Evolutionary conservation across 140 eudicot species (phyloP).

Genomic region (Bidens hawaiensis): DNA sequence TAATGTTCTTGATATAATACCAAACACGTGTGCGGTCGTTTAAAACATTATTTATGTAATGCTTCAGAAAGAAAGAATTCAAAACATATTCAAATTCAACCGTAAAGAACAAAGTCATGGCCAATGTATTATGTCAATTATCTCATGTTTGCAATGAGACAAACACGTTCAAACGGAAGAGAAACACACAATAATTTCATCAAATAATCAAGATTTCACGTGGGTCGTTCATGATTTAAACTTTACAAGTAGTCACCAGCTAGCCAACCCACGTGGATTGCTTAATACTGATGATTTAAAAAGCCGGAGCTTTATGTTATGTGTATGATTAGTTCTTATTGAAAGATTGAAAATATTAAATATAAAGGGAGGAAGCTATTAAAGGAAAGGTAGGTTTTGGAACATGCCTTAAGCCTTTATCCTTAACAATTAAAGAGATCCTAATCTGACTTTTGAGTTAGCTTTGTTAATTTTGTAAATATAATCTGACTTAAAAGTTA

Average conservation of each 20-base stretch:
- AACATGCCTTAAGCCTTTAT: not conserved
- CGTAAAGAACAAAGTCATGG: not conserved
- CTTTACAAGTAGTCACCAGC: slow-evolving; percentile 1
- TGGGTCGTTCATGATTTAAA: not conserved
- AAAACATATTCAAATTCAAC: too few species aligned
- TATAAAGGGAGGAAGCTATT: slow-evolving; percentile 22
- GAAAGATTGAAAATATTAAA: not conserved
- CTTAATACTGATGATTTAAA: not conserved
- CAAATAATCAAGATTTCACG: not conserved
- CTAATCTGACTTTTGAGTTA: slow-evolving; percentile 14
- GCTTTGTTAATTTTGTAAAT: not conserved
- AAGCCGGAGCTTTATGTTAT: not conserved
- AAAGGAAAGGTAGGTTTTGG: slow-evolving; percentile 20
- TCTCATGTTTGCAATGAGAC: slow-evolving; percentile 1
- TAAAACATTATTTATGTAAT: too few species aligned
- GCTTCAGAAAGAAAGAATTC: too few species aligned
- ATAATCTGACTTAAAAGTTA: too few species aligned
- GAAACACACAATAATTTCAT: not conserved
- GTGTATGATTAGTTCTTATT: not conserved
- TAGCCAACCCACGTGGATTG: slow-evolving; percentile 16
- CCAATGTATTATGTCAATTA: not conserved
- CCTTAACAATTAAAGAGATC: slow-evolving; percentile 9
- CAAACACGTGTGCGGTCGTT: too few species aligned
- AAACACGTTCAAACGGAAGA: not conserved
- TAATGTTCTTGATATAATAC: too few species aligned